Conservation (phyloP, 345 rosid species). For the Heritiera fomes region DNA sequence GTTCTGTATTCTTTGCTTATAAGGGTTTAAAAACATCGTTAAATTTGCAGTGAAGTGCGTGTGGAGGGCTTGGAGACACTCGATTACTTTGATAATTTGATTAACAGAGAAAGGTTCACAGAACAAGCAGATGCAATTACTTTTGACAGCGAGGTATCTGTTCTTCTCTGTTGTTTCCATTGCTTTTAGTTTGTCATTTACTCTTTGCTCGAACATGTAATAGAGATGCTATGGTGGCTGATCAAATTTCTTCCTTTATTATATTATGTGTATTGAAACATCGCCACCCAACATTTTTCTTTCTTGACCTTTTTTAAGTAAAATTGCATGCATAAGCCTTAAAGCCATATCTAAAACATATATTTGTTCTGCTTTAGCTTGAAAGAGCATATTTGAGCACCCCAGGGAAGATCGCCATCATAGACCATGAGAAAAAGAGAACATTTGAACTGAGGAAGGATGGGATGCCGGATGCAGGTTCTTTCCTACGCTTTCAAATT, state of each 20-base stretch:
- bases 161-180: neutral
- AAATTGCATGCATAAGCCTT: neutral
- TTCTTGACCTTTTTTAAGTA: no score
- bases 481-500: neutral
- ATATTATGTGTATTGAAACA: no score
- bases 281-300: no score
- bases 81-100: conserved; percentile 82
- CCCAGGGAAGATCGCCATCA: conserved; percentile 86
- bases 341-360: neutral
- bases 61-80: conserved; percentile 98
- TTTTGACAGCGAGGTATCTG: conserved; percentile 82
- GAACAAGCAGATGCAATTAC: conserved; percentile 99
- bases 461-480: conserved; percentile 91
- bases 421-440: conserved; percentile 95
- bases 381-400: conserved; percentile 91
- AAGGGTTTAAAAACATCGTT: conserved; percentile 25
- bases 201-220: neutral
- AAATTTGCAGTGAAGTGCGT: conserved; percentile 86
- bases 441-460: conserved; percentile 81
- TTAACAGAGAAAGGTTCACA: conserved; percentile 66
- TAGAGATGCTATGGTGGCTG: neutral
- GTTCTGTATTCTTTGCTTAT: conserved; percentile 7
- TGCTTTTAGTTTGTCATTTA: neutral
- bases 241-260: no score
- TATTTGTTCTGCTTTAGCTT: conserved; percentile 38